Base-by-base conservation (phyloP, 495 filamentous ascomycete species). In the Annulohypoxylon maeteangense region DNA sequence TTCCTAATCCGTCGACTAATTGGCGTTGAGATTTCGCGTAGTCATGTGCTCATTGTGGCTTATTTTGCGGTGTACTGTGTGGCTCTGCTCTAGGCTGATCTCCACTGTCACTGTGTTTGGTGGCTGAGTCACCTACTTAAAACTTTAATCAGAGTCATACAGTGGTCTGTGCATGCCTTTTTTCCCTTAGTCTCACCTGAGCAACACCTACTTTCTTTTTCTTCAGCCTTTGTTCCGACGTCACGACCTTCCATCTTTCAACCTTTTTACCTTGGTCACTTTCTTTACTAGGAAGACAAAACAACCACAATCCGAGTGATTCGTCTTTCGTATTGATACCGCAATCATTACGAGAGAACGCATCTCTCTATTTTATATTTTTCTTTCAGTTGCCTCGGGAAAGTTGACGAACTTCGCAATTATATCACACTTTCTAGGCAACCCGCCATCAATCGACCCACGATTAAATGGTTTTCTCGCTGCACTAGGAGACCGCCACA, bases 181-280 rank as follows among this genome's bases (percentile, higher is more conserved):
- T 25, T 31, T 23, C 12, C 14, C 51, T 36, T 36, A n/a, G 54
- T 56, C 16, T 57, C 54, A 51, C 22, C 47, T 51, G 47, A 14
- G 11, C 47, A 57, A 40, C 36, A 34, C 50, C n/a, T 53, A 8
- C 12, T 18, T 34, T 44, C 14, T 22, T 42, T 58, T 63, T 45
- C 57, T 32, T 65, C 67, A 55, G 47, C 55, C 62, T 71, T 71
- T 71, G 60, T 70, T 64, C 31, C 60, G 62, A 71, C 68, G 64
- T 74, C 69, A 61, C 63, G 53, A 34, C 22, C 51, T 25, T 57
- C 22, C 38, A 62, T 44, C 32, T 59, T 65, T 69, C 34, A 53
- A 34, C 47, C 36, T 60, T 61, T 65, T 55, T 47, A 3, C 10
- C 36, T 40, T 40, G 12, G 36, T 40, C 16, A 50, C 47, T 51